A percentile compares a stretch with the other conserved stretches of the same genome.
These are phyloP conservation scores for Metschnikowia koreensis DNA, from an alignment of 805 yeast genomes.

Conservation along the genomic window DNA sequence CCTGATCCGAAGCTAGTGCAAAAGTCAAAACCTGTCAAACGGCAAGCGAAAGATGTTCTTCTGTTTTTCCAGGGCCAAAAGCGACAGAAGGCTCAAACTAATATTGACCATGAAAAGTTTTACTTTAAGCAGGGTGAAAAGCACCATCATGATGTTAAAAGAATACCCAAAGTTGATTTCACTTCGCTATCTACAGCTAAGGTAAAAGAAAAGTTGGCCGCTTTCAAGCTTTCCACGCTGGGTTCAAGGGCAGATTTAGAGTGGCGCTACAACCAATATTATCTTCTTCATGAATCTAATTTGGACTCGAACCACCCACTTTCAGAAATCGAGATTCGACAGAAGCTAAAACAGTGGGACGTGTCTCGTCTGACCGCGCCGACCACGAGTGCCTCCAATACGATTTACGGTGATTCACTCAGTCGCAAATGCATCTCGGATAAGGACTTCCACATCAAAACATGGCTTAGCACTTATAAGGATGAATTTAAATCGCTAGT, in stretches of 20 bases:
- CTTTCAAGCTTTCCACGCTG: conserved; percentile 52
- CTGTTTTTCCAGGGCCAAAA: conserved; percentile 29
- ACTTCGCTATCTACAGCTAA: conserved; percentile 56
- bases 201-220: conserved; percentile 57
- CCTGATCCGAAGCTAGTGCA: conserved; percentile 11
- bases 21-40: conserved; percentile 4
- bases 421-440: conserved; percentile 37
- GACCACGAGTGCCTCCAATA: conserved; percentile 9
- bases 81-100: conserved; percentile 5
- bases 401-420: conserved; percentile 22
- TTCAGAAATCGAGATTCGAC: conserved; percentile 51
- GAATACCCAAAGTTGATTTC: conserved; percentile 65
- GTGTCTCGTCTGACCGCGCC: conserved; percentile 34
- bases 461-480: conserved; percentile 42
- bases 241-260: conserved; percentile 70
- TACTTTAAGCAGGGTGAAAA: conserved; percentile 31
- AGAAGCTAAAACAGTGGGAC: conserved; percentile 69
- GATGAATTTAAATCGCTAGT: conserved; percentile 41
- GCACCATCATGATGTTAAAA: conserved; percentile 29
- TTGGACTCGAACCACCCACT: conserved; percentile 69
- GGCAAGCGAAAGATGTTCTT: conserved; percentile 24
- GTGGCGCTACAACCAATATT: conserved; percentile 71
- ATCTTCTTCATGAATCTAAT: conserved; percentile 77
- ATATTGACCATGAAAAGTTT: conserved; percentile 25
- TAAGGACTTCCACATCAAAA: conserved; percentile 45